Evolutionary conservation across 768 basidiomycete species (phyloP).

Genomic region (Pholiota microspora): DNA sequence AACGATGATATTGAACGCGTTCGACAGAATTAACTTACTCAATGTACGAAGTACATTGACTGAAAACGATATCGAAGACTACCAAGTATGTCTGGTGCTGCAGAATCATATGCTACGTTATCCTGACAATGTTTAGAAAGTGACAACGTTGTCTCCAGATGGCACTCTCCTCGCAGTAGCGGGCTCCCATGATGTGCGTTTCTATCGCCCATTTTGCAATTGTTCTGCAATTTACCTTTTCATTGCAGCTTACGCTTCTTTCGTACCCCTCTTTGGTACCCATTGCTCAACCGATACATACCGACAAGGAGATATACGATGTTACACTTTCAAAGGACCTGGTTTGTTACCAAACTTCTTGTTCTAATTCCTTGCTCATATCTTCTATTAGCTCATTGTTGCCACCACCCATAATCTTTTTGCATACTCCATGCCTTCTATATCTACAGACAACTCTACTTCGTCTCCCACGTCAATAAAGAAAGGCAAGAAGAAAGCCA

Average conservation of each 20-base stretch:
- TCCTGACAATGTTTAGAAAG: conserved; percentile 58
- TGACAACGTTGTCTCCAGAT: conserved; percentile 78
- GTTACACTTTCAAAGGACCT: conserved; percentile 69
- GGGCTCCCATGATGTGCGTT: conserved; percentile 66
- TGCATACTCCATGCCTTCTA: conserved; percentile 55
- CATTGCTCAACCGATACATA: conserved; percentile 46
- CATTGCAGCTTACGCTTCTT: conserved; percentile 58
- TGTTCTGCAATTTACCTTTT: conserved; percentile 8
- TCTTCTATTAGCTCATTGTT: conserved; percentile 53
- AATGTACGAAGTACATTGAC: conserved; percentile 61
- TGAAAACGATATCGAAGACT: conserved; percentile 66
- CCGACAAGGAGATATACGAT: conserved; percentile 84
- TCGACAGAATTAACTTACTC: conserved; percentile 48
- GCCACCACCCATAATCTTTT: conserved; percentile 63
- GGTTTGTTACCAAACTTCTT: conserved; percentile 30
- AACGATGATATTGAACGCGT: background rate
- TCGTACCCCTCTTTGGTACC: conserved; percentile 58
- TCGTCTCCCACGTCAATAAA: conserved; percentile 17
- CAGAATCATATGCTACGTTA: conserved; percentile 9
- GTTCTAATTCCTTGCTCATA: background rate
- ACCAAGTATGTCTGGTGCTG: conserved; percentile 58
- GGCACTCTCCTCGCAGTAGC: conserved; percentile 65
- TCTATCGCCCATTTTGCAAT: conserved; percentile 9
- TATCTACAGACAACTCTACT: conserved; percentile 13
- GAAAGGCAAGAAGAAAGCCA: conserved; percentile 44